Conservation (phyloP, 2,329 filamentous ascomycete genomes). For the Exophiala alcalophila region DNA sequence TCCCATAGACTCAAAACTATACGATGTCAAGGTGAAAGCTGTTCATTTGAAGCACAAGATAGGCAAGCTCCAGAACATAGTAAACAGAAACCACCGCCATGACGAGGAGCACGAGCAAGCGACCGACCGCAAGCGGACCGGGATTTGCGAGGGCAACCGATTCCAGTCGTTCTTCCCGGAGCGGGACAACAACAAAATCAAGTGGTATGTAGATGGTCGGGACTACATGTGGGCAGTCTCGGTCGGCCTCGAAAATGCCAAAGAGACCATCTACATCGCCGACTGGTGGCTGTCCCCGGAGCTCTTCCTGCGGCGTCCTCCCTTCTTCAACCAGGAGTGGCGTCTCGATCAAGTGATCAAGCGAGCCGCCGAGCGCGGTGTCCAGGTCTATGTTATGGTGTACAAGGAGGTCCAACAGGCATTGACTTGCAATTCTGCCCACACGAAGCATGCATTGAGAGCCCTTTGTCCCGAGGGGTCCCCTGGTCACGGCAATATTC, state of each 20-base stretch:
- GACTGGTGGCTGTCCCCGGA: slow-evolving; percentile 90
- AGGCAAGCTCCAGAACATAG: slow-evolving; percentile 63
- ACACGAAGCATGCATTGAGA: slow-evolving; percentile 84
- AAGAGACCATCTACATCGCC: slow-evolving; percentile 90
- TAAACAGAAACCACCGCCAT: slow-evolving; percentile 87
- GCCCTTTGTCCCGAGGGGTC: slow-evolving; percentile 76
- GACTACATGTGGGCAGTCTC: slow-evolving; percentile 97
- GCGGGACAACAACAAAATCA: slow-evolving; percentile 77
- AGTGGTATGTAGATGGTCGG: slow-evolving; percentile 95
- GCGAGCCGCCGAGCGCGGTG: slow-evolving; percentile 81
- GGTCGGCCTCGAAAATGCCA: slow-evolving; percentile 80
- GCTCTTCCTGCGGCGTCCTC: slow-evolving; percentile 74
- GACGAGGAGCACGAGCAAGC: slow-evolving; percentile 86
- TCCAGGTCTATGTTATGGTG: slow-evolving; percentile 90
- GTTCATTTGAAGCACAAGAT: slow-evolving; percentile 60
- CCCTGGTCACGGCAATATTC: slow-evolving; percentile 84
- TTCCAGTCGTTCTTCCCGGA: slow-evolving; percentile 91
- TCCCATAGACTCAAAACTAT: slow-evolving; percentile 36
- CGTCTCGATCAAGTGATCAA: slow-evolving; percentile 84
- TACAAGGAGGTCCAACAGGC: slow-evolving; percentile 84
- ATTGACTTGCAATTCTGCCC: slow-evolving; percentile 84
- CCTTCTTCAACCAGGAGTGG: slow-evolving; percentile 79
- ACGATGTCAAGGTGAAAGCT: slow-evolving; percentile 50
- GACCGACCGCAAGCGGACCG: slow-evolving; percentile 75
- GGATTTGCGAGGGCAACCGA: slow-evolving; percentile 69